phyloP scores from a whole-genome alignment of 257 asterid species.

The Solanum clarkiae region DNA sequence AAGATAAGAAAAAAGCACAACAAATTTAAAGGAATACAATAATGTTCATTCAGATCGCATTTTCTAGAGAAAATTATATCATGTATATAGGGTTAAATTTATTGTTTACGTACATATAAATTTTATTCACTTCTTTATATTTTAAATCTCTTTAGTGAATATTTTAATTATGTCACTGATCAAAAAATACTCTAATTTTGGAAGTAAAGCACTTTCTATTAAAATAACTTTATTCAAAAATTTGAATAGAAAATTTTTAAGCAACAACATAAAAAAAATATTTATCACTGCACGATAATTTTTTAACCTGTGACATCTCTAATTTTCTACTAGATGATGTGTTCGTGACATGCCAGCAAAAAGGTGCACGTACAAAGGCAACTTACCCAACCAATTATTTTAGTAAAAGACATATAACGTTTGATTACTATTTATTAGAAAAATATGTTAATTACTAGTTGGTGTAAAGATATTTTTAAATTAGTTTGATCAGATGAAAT shows the following conservation, averaged over 20 bases:
- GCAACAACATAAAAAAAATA: background rate
- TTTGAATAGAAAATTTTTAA: background rate
- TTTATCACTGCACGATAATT: background rate
- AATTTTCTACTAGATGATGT: background rate
- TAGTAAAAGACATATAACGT: background rate
- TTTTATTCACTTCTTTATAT: background rate
- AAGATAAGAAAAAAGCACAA: background rate
- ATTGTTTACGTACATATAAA: background rate
- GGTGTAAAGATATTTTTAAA: background rate
- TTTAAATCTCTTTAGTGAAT: background rate
- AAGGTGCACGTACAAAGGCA: background rate
- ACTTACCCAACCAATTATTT: background rate
- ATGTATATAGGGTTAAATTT: background rate
- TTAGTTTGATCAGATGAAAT: background rate
- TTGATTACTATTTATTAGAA: background rate
- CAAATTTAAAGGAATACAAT: background rate
- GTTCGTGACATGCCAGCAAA: background rate
- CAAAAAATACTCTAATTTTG: background rate
- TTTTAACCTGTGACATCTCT: background rate
- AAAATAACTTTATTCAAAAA: background rate
- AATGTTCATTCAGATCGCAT: background rate
- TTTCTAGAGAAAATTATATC: background rate
- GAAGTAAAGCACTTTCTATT: fast-evolving
- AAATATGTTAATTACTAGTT: background rate
- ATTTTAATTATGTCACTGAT: background rate